Evolutionary conservation across 768 basidiomycete species (phyloP).

Genomic region (Termitomyces sp.): DNA sequence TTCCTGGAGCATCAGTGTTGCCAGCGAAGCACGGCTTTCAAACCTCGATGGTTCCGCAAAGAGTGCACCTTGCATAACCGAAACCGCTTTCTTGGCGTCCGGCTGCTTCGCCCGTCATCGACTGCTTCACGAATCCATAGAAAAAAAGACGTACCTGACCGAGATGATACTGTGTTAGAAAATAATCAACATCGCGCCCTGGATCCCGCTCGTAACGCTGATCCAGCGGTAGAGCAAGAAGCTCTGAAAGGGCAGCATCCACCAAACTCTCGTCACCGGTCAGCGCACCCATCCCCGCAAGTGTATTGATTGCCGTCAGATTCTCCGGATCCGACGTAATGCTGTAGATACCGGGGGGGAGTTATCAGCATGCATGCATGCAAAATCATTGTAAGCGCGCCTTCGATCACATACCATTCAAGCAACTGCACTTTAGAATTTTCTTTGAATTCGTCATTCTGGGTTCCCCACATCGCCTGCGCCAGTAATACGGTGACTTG

Average conservation of each 20-base stretch:
- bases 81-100: slow-evolving; percentile 43
- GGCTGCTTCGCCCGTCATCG: slow-evolving; percentile 31
- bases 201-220: slow-evolving; percentile 66
- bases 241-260: slow-evolving; percentile 84
- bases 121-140: neutral
- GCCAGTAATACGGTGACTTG: slow-evolving; percentile 79
- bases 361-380: neutral
- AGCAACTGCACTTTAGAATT: slow-evolving; percentile 74
- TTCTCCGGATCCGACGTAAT: slow-evolving; percentile 78
- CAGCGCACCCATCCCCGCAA: slow-evolving; percentile 88
- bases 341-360: slow-evolving; percentile 33
- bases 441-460: slow-evolving; percentile 72
- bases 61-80: slow-evolving; percentile 54
- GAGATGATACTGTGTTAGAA: slow-evolving; percentile 71
- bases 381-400: neutral
- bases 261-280: slow-evolving; percentile 75
- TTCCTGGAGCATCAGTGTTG: slow-evolving; percentile 49
- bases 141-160: slow-evolving; percentile 48
- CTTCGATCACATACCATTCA: slow-evolving; percentile 58
- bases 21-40: slow-evolving; percentile 50
- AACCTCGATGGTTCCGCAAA: slow-evolving; percentile 49
- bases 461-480: slow-evolving; percentile 80
- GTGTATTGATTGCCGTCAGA: slow-evolving; percentile 72
- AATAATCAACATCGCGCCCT: slow-evolving; percentile 60
- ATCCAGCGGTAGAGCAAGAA: slow-evolving; percentile 66